A percentile compares a stretch with the other conserved stretches of the same genome.
Evolutionary conservation across 768 basidiomycete species (phyloP).

Genomic region (Clathrus columnatus): DNA sequence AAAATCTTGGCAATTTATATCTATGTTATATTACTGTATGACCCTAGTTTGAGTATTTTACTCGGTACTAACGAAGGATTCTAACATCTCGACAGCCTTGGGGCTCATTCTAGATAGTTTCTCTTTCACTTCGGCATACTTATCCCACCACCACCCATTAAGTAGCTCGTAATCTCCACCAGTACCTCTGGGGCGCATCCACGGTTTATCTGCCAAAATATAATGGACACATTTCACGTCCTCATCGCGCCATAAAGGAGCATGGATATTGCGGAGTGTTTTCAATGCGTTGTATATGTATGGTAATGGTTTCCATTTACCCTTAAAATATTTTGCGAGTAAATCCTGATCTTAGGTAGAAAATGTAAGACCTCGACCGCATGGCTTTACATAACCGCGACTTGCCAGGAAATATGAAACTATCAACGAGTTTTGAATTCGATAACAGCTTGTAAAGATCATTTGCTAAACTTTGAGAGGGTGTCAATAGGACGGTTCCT

Average conservation of each 20-base stretch:
- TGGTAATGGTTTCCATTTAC: conserved; percentile 67
- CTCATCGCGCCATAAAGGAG: conserved; percentile 71
- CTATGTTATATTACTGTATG: too few relatives aligned
- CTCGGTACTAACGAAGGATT: too few relatives aligned
- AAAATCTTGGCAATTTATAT: too few relatives aligned
- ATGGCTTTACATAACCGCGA: background rate
- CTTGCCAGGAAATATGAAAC: conserved; percentile 12
- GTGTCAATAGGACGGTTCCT: conserved; percentile 78
- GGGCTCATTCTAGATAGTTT: background rate
- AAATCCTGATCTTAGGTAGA: conserved; percentile 93
- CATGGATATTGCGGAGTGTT: conserved; percentile 68
- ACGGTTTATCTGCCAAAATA: conserved; percentile 81
- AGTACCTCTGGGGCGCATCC: conserved; percentile 47
- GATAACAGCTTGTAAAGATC: conserved; percentile 49
- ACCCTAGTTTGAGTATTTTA: too few relatives aligned
- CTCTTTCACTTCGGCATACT: conserved; percentile 35
- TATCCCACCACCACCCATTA: conserved; percentile 78
- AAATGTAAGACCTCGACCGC: conserved; percentile 23
- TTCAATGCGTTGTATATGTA: conserved; percentile 93
- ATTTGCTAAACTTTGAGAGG: conserved; percentile 49
- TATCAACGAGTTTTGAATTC: conserved; percentile 42
- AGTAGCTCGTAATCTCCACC: conserved; percentile 43
- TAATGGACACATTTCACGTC: conserved; percentile 85
- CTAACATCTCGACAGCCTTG: background rate
- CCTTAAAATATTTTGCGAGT: conserved; percentile 69